Conservation (phyloP, 1,139 yeast species). For the Saccharomyces hybrid region DNA sequence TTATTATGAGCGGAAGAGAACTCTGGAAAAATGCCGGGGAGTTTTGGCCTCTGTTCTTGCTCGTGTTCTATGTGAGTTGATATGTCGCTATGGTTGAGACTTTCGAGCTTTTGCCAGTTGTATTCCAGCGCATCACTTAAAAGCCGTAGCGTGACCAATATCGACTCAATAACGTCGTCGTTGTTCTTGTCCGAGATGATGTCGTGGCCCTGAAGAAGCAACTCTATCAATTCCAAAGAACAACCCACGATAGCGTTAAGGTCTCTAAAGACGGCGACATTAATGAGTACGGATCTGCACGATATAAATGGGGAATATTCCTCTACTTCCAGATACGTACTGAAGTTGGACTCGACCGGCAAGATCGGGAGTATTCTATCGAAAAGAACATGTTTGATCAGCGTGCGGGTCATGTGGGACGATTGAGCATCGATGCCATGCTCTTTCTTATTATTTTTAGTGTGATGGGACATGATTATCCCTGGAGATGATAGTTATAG, state of each 20-base stretch:
- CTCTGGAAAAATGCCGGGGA: constrained; percentile 20
- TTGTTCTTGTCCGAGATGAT: constrained; percentile 11
- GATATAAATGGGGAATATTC: constrained; percentile 21
- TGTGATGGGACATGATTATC: neutral
- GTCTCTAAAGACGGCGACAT: constrained; percentile 23
- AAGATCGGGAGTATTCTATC: constrained; percentile 20
- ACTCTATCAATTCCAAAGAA: constrained; percentile 17
- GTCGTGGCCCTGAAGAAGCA: constrained; percentile 16
- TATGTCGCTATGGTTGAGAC: constrained; percentile 1
- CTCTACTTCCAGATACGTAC: constrained; percentile 25
- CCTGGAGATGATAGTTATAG: neutral
- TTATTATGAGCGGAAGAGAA: constrained; percentile 16
- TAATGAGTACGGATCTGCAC: constrained; percentile 25
- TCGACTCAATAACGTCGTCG: constrained; percentile 19
- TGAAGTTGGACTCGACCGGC: constrained; percentile 20
- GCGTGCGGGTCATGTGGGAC: constrained; percentile 9
- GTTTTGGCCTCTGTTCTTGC: constrained; percentile 14
- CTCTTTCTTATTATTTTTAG: neutral
- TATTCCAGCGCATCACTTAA: constrained; percentile 27
- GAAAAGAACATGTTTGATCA: constrained; percentile 18
- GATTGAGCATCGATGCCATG: neutral
- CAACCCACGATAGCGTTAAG: constrained; percentile 18
- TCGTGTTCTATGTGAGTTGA: constrained; percentile 2
- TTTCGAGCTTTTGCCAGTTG: constrained; percentile 19
- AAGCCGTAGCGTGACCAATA: constrained; percentile 22